Evolutionary conservation across 1,284 basidiomycete species (phyloP).

Genomic region (Phellinidium pouzarii): DNA sequence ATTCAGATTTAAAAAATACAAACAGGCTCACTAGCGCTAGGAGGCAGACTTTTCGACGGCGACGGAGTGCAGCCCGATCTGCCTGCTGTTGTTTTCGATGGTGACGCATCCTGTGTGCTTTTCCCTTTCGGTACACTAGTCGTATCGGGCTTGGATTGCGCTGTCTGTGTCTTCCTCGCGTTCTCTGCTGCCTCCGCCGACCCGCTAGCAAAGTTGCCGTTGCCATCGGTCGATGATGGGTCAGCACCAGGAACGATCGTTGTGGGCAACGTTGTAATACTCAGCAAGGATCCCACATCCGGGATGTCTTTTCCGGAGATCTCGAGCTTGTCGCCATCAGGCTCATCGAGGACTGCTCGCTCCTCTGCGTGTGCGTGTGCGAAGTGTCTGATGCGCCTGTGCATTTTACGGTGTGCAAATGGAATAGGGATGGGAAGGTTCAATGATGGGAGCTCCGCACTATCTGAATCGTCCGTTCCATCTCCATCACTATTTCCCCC

Average conservation of each 20-base stretch:
- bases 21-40: constrained; percentile 36
- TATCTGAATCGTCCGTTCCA: neutral
- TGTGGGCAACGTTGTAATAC: neutral
- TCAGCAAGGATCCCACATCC: neutral
- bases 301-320: neutral
- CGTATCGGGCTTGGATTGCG: constrained; percentile 22
- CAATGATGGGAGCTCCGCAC: too few relatives aligned
- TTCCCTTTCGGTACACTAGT: constrained; percentile 3
- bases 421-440: constrained; percentile 4
- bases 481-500: constrained; percentile 1
- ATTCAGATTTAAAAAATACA: constrained; percentile 12
- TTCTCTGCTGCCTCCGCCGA: constrained; percentile 6
- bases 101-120: constrained; percentile 6
- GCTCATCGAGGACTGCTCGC: neutral
- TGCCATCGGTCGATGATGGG: constrained; percentile 25
- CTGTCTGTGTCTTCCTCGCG: constrained; percentile 21
- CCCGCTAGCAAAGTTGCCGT: constrained; percentile 10
- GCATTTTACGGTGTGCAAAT: constrained; percentile 9
- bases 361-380: neutral
- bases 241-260: constrained; percentile 20
- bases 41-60: constrained; percentile 35
- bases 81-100: constrained; percentile 17
- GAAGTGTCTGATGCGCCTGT: constrained; percentile 7
- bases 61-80: constrained; percentile 34
- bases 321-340: neutral